Evolutionary conservation across 176 grass and related monocot genomes (phyloP).

Genomic region (Ensete ventricosum): DNA sequence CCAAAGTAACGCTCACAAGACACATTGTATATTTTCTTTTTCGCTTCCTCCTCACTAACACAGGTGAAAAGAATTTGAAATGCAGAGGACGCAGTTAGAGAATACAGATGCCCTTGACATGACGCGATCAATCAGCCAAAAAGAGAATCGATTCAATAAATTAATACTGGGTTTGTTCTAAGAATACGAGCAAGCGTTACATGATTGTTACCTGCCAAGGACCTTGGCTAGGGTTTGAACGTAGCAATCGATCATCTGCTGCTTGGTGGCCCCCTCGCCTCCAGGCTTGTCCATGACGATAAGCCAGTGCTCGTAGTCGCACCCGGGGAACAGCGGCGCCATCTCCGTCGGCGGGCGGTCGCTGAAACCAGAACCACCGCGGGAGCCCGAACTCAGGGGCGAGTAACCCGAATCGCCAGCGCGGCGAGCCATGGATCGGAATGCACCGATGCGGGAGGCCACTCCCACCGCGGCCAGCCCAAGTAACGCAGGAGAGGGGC

Average conservation of each 20-base stretch:
- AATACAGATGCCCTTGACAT: too few relatives aligned
- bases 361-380: slow-evolving; percentile 27
- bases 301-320: slow-evolving; percentile 99
- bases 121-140: background rate
- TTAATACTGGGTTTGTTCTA: too few relatives aligned
- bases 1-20: slow-evolving; percentile 94
- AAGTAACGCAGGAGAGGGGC: slow-evolving; percentile 24
- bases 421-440: slow-evolving; percentile 71
- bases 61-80: slow-evolving; percentile 5
- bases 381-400: slow-evolving; percentile 36
- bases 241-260: slow-evolving; percentile 98
- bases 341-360: slow-evolving; percentile 76
- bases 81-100: background rate
- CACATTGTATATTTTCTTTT: slow-evolving; percentile 88
- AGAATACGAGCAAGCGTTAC: too few relatives aligned
- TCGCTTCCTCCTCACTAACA: slow-evolving; percentile 77
- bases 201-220: slow-evolving; percentile 57
- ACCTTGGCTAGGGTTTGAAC: slow-evolving; percentile 85
- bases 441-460: slow-evolving; percentile 19
- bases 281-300: slow-evolving; percentile 98
- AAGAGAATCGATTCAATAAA: too few relatives aligned
- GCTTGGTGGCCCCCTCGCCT: slow-evolving; percentile 70
- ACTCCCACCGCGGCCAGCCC: slow-evolving; percentile 5
- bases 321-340: slow-evolving; percentile 80
- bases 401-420: slow-evolving; percentile 35